Evolutionary conservation across 2,329 filamentous ascomycete genomes (phyloP), one percentile per base, ranked within the genome.

Genomic region (Phaeomoniella chlamydospora): DNA sequence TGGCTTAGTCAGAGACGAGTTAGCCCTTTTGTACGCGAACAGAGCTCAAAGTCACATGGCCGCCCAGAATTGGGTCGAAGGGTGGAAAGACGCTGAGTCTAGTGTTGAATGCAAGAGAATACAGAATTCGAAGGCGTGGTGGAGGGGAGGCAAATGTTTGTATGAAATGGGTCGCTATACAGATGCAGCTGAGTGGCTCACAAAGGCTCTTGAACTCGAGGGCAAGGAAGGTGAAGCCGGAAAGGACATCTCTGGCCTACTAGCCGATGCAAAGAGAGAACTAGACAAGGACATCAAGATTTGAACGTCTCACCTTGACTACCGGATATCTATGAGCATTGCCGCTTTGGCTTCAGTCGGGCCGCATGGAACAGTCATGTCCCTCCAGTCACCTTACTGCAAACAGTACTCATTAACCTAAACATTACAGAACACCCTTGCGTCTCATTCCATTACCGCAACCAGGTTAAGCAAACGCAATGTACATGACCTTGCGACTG

Each of bases 111-210:
- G 84, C 43, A 87, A 88, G 68, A 40, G 38, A 35, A 42, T 43
- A 12, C 86, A 80, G 29, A 96, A 98, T 57, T 77, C 83, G 1
- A 96, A 96, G 73, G 87, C 78, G 0, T 96, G 88, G 85, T 94
- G 85, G 79, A 69, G 90, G 42, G 68, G 83, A 42, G 90, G 83
- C 6, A 77, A 76, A 62, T 92, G 85, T 53, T 59, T 96, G 52
- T 61, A 80, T 45, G 90, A 98, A 73, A 96, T 96, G 90, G 80
- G 81, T 1, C 61, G 88, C 41, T 61, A 83, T 50, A 76, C 82
- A 37, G 88, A 96, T 72, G 86, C 87, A 1, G 67, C 67, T 49
- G 75, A 78, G 43, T 92, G 86, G 75, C 70, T 94, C 29, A 70
- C 69, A 45, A 70, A 74, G 52, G 86, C 75, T 0, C 57, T 94